A percentile compares a stretch with the other conserved stretches of the same genome.
Conservation (phyloP, 768 basidiomycete species). For the Mycena capillaripes region DNA sequence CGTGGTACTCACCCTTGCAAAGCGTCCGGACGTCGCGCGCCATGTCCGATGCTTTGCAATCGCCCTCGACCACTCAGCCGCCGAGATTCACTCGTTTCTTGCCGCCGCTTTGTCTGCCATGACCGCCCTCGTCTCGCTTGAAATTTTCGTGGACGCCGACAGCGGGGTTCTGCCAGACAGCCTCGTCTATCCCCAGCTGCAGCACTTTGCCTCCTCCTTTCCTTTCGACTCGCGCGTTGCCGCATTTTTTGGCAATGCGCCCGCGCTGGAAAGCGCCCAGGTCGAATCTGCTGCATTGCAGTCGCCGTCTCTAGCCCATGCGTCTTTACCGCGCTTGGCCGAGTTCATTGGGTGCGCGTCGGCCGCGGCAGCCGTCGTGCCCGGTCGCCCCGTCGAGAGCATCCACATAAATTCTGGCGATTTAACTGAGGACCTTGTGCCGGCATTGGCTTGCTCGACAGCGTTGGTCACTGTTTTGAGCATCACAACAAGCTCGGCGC, state of each 20-base stretch:
- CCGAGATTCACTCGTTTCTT: conserved; percentile 64
- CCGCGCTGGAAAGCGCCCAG: conserved; percentile 59
- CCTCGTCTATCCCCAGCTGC: conserved; percentile 61
- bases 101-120: conserved; percentile 70
- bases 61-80: conserved; percentile 57
- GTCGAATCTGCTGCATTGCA: conserved; percentile 64
- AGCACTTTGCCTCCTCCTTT: conserved; percentile 72
- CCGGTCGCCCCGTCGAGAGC: conserved; percentile 74
- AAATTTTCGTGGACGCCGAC: conserved; percentile 66
- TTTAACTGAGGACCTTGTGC: conserved; percentile 69
- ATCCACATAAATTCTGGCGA: conserved; percentile 75
- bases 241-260: conserved; percentile 69
- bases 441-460: conserved; percentile 63
- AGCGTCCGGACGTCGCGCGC: conserved; percentile 67
- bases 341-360: conserved; percentile 75
- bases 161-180: conserved; percentile 66
- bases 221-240: conserved; percentile 70
- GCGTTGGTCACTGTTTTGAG: conserved; percentile 68
- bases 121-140: conserved; percentile 70
- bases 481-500: conserved; percentile 70
- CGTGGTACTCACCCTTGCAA: conserved; percentile 70
- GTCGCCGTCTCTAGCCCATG: conserved; percentile 53
- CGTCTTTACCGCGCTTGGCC: conserved; percentile 58
- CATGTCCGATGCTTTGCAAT: conserved; percentile 75
- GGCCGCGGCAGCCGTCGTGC: conserved; percentile 69